Percentiles rank a stretch among this genome's conserved stretches.
phyloP scores from a whole-genome alignment of 371 early-diverging fungal species.

The Mortierella sp. region DNA sequence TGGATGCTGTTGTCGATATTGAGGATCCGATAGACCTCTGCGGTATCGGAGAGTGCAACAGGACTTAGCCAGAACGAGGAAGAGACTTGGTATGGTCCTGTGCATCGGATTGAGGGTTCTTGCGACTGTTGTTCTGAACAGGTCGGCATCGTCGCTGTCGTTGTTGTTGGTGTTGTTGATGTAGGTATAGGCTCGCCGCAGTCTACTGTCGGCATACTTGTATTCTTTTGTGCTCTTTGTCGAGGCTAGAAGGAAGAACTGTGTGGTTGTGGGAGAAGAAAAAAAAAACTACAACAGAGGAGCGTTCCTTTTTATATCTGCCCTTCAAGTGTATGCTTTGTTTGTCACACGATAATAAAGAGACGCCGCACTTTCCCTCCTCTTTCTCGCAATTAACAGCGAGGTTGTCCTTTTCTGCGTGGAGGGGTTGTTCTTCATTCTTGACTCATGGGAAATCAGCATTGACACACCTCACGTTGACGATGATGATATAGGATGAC shows the following conservation, averaged over 20 bases:
- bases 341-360: background rate
- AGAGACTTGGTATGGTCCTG: background rate
- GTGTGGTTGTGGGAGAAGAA: no score
- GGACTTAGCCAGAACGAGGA: constrained; percentile 5
- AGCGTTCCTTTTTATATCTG: background rate
- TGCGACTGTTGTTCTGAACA: background rate
- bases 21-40: constrained; percentile 10
- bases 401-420: background rate
- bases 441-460: background rate
- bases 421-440: background rate
- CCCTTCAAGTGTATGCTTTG: background rate
- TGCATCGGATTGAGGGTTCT: background rate
- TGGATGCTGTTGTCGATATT: constrained; percentile 7
- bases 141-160: background rate
- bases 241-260: no score
- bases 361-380: background rate
- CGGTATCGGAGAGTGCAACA: constrained; percentile 1
- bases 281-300: background rate
- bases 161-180: background rate
- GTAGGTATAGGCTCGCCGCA: background rate
- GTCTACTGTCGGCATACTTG: no score
- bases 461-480: background rate
- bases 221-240: no score
- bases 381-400: background rate
- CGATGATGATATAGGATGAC: background rate